phyloP scores from a whole-genome alignment of 2,329 filamentous ascomycete genomes.

The Lizonia empirigonia region DNA sequence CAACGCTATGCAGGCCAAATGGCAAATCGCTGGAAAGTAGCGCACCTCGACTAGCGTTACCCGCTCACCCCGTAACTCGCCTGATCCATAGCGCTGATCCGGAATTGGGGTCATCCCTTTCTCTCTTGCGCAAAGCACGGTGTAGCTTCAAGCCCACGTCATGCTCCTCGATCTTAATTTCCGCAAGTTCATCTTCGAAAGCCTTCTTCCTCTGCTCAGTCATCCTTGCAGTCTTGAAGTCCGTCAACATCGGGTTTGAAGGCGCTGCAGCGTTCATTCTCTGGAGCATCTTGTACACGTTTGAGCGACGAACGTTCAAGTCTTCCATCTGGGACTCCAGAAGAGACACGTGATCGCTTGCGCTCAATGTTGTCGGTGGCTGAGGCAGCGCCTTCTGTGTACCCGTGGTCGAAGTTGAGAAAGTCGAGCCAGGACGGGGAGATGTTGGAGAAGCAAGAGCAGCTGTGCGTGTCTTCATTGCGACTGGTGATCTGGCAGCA shows the following conservation, averaged over 20 bases:
- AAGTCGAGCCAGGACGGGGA: constrained; percentile 28
- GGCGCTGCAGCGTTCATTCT: constrained; percentile 45
- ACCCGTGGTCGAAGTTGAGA: constrained; percentile 31
- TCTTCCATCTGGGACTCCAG: constrained; percentile 50
- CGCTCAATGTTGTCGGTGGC: constrained; percentile 43
- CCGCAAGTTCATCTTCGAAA: constrained; percentile 46
- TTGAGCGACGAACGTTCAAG: constrained; percentile 44
- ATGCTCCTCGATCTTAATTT: constrained; percentile 47
- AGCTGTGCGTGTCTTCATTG: constrained; percentile 23
- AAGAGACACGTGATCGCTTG: constrained; percentile 44
- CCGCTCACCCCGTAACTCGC: constrained; percentile 40
- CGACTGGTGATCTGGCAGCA: constrained; percentile 23
- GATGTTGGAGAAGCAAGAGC: constrained; percentile 24
- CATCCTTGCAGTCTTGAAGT: constrained; percentile 42
- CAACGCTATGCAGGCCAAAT: constrained; percentile 10
- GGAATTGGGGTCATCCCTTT: constrained; percentile 43
- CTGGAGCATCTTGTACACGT: constrained; percentile 44
- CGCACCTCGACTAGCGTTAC: background rate
- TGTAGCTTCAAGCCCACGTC: constrained; percentile 50
- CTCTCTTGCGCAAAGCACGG: constrained; percentile 48
- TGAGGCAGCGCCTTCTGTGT: constrained; percentile 47
- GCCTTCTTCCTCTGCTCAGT: constrained; percentile 44
- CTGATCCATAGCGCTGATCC: constrained; percentile 48
- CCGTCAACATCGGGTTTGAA: constrained; percentile 47
- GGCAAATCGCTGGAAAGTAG: background rate